Percentiles rank a stretch among this genome's conserved stretches.
Conservation (phyloP, 495 filamentous ascomycete genomes). For the Podospora australis region DNA sequence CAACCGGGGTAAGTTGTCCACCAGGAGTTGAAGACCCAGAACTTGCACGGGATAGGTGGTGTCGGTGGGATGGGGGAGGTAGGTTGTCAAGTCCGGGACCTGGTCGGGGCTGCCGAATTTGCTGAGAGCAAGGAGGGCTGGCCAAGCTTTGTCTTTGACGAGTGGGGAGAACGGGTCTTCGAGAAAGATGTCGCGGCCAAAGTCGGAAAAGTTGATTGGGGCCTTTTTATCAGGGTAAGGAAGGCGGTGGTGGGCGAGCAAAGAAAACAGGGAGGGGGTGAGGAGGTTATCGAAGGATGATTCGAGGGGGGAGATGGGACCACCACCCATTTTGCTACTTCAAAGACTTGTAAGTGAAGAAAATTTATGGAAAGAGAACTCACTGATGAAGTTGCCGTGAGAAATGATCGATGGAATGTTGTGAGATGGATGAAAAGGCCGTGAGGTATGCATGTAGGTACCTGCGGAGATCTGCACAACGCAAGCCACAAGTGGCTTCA, state of each 20-base stretch:
- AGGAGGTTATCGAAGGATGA: slow-evolving; percentile 6
- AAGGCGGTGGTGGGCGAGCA: slow-evolving; percentile 4
- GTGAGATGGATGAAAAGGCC: too few relatives aligned
- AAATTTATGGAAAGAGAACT: too few relatives aligned
- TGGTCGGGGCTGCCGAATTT: slow-evolving; percentile 12
- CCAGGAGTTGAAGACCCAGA: slow-evolving; percentile 18
- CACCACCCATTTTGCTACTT: too few relatives aligned
- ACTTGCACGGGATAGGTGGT: slow-evolving; percentile 13
- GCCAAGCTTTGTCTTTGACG: slow-evolving; percentile 5
- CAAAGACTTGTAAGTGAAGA: too few relatives aligned
- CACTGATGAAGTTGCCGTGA: too few relatives aligned
- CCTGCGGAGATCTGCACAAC: too few relatives aligned
- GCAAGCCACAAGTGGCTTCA: too few relatives aligned
- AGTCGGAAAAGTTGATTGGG: slow-evolving; percentile 12
- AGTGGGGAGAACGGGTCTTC: slow-evolving; percentile 1
- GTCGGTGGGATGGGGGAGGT: slow-evolving; percentile 12
- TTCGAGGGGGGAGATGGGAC: too few relatives aligned
- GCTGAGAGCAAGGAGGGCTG: slow-evolving; percentile 8
- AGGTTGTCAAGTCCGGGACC: slow-evolving; percentile 12
- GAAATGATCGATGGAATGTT: too few relatives aligned
- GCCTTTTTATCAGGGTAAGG: slow-evolving; percentile 7
- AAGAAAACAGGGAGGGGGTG: slow-evolving; percentile 9
- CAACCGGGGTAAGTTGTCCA: slow-evolving; percentile 19
- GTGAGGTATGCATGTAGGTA: too few relatives aligned
- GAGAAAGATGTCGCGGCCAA: slow-evolving; percentile 12